Evolutionary conservation across 1,139 yeast genomes (phyloP).

Genomic region (Protomyces pachydermus): DNA sequence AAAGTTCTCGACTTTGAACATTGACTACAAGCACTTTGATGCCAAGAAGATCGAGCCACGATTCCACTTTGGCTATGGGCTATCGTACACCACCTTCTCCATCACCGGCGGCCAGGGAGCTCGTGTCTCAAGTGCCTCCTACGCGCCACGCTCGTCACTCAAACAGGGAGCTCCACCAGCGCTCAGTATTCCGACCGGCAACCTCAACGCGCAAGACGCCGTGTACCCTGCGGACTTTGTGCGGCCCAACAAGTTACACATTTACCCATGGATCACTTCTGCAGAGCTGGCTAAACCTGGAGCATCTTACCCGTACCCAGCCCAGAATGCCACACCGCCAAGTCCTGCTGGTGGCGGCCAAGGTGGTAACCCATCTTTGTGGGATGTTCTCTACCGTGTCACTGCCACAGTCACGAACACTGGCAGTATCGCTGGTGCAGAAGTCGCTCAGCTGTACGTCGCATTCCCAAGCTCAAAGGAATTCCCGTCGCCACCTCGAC

Average conservation of each 20-base stretch:
- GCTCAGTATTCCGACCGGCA: background rate
- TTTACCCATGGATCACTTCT: conserved; percentile 37
- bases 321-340: conserved; percentile 39
- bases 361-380: conserved; percentile 50
- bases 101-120: conserved; percentile 4
- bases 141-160: conserved; percentile 12
- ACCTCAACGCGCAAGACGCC: background rate
- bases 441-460: conserved; percentile 55
- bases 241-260: conserved; percentile 30
- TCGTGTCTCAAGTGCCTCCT: background rate
- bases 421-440: conserved; percentile 51
- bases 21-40: conserved; percentile 56
- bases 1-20: conserved; percentile 39
- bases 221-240: conserved; percentile 1
- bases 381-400: conserved; percentile 48
- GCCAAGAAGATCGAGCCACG: conserved; percentile 54
- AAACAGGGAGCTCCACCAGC: conserved; percentile 1
- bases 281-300: conserved; percentile 41
- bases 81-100: conserved; percentile 51
- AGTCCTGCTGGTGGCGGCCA: conserved; percentile 53
- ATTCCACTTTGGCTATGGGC: conserved; percentile 59
- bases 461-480: conserved; percentile 49
- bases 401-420: conserved; percentile 49
- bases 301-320: conserved; percentile 52
- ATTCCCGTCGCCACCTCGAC: conserved; percentile 41